Percentiles rank a stretch among this genome's conserved stretches.
These are phyloP conservation scores for Aspergillus sp. DNA, from an alignment of 2,329 filamentous ascomycete species.

Conservation along the genomic window DNA sequence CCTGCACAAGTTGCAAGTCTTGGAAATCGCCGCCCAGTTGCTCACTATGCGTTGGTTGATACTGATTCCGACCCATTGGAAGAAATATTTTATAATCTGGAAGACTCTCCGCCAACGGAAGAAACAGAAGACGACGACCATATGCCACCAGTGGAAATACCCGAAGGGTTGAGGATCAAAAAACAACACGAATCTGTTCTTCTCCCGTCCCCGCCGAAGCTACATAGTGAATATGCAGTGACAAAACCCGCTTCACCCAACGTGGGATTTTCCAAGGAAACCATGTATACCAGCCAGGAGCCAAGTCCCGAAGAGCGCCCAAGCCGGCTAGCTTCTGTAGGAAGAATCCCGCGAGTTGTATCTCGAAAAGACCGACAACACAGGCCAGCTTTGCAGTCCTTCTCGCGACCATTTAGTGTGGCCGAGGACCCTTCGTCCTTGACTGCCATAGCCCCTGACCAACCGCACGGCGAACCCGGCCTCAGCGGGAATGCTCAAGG, in stretches of 20 bases:
- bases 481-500: conserved; percentile 18
- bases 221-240: conserved; percentile 30
- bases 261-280: conserved; percentile 31
- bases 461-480: conserved; percentile 23
- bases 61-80: conserved; percentile 41
- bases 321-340: conserved; percentile 75
- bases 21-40: conserved; percentile 45
- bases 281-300: conserved; percentile 16
- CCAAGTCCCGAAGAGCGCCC: conserved; percentile 42
- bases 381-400: conserved; percentile 71
- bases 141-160: conserved; percentile 23
- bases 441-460: conserved; percentile 26
- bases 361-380: conserved; percentile 63
- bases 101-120: conserved; percentile 41
- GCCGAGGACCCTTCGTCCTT: conserved; percentile 44
- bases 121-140: conserved; percentile 37
- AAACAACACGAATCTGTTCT: conserved; percentile 39
- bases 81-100: conserved; percentile 37
- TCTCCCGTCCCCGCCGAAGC: conserved; percentile 43
- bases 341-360: conserved; percentile 80
- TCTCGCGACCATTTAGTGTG: conserved; percentile 75
- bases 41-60: conserved; percentile 61
- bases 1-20: conserved; percentile 41
- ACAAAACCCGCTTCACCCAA: conserved; percentile 35
- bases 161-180: conserved; percentile 31